Percentiles rank a stretch among this genome's conserved stretches.
phyloP scores from a whole-genome alignment of 2,329 filamentous ascomycete species.

The Penicillium hesseltinei region DNA sequence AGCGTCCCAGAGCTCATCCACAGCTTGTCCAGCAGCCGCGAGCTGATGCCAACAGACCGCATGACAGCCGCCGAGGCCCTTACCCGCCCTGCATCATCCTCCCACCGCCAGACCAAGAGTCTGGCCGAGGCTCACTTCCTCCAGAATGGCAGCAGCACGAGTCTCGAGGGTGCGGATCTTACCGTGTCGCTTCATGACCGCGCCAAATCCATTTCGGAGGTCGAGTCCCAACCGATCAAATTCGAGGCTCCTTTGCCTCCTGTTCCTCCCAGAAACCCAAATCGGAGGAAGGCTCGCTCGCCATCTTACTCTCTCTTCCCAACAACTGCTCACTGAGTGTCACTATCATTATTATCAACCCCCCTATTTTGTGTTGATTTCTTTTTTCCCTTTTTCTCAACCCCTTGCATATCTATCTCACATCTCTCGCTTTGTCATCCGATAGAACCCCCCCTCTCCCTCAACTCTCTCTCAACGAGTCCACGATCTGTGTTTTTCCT shows the following conservation, averaged over 20 bases:
- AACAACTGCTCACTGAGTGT: slow-evolving; percentile 17
- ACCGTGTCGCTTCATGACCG: slow-evolving; percentile 33
- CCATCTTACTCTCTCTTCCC: slow-evolving; percentile 49
- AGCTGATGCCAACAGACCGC: slow-evolving; percentile 32
- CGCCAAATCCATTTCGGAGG: slow-evolving; percentile 38
- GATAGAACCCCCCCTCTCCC: neutral
- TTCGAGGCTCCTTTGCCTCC: slow-evolving; percentile 22
- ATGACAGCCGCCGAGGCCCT: slow-evolving; percentile 23
- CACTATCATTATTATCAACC: slow-evolving; percentile 7
- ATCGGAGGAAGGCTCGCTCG: slow-evolving; percentile 36
- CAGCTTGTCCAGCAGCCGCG: slow-evolving; percentile 42
- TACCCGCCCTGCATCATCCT: slow-evolving; percentile 25
- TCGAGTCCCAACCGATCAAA: slow-evolving; percentile 26
- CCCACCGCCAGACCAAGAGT: slow-evolving; percentile 38
- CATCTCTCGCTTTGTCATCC: slow-evolving; percentile 7
- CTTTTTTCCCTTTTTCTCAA: slow-evolving; percentile 6
- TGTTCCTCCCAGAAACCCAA: slow-evolving; percentile 27
- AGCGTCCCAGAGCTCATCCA: slow-evolving; percentile 48
- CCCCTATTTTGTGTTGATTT: slow-evolving; percentile 2
- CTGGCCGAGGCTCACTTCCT: slow-evolving; percentile 34
- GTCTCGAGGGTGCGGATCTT: slow-evolving; percentile 29
- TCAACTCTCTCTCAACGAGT: slow-evolving; percentile 12
- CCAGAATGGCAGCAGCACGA: slow-evolving; percentile 28
- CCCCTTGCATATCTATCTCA: slow-evolving; percentile 15
- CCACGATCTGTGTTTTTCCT: slow-evolving; percentile 15